These are phyloP conservation scores for Penicillium sp. DNA, from an alignment of 2,329 filamentous ascomycete species.

Conservation along the genomic window DNA sequence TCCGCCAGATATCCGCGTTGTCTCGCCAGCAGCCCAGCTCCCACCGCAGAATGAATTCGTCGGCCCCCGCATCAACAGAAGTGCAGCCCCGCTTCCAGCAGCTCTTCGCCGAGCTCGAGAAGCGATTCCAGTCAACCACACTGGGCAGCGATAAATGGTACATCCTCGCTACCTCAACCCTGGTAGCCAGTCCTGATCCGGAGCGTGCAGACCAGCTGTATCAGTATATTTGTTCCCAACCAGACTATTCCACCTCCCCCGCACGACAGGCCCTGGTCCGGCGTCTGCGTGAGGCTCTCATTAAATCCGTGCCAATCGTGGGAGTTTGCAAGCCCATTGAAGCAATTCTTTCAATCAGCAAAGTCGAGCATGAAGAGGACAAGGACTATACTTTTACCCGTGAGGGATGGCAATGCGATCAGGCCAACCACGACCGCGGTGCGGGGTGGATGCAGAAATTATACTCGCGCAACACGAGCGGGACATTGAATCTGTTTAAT, in stretches of 20 bases:
- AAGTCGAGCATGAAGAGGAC: constrained; percentile 59
- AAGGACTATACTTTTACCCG: constrained; percentile 60
- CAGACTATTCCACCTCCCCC: constrained; percentile 43
- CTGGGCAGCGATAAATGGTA: constrained; percentile 37
- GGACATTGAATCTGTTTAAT: constrained; percentile 37
- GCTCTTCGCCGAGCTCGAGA: constrained; percentile 35
- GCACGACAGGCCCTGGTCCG: constrained; percentile 40
- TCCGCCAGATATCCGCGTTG: not conserved
- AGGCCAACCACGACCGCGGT: constrained; percentile 58
- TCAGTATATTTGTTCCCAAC: constrained; percentile 57
- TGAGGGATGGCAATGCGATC: constrained; percentile 62
- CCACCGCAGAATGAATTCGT: constrained; percentile 19
- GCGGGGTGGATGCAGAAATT: constrained; percentile 61
- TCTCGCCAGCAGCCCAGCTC: not conserved
- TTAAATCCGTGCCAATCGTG: constrained; percentile 63
- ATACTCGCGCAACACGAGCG: constrained; percentile 55
- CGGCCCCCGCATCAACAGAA: constrained; percentile 17
- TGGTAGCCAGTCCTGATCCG: constrained; percentile 57
- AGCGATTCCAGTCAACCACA: constrained; percentile 31
- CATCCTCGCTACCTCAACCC: constrained; percentile 45
- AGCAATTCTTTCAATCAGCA: constrained; percentile 60
- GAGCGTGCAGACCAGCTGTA: constrained; percentile 60
- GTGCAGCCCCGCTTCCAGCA: constrained; percentile 32
- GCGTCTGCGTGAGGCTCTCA: constrained; percentile 58
- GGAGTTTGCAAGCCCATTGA: constrained; percentile 68